Evolutionary conservation across 164 flowering plant genomes (phyloP).

Genomic region (Sextonia rubra): DNA sequence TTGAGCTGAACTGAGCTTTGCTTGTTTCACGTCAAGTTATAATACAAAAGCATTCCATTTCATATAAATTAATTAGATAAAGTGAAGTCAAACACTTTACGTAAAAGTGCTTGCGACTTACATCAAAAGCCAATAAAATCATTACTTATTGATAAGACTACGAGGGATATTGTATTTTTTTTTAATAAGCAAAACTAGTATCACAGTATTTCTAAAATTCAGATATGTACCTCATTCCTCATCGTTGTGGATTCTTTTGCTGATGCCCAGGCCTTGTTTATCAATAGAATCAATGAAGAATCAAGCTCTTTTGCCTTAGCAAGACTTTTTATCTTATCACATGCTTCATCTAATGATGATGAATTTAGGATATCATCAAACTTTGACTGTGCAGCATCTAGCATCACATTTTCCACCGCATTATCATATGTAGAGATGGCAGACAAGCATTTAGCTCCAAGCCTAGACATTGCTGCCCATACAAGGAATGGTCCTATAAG

Average conservation of each 20-base stretch:
- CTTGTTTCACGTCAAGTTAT: no score
- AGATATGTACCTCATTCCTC: conserved; percentile 63
- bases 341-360: conserved; percentile 75
- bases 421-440: conserved; percentile 82
- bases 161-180: background rate
- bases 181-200: background rate
- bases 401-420: conserved; percentile 54
- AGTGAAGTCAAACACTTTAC: background rate
- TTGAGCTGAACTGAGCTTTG: no score
- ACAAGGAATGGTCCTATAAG: conserved; percentile 18
- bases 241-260: conserved; percentile 79
- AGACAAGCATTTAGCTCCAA: conserved; percentile 84
- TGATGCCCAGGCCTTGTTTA: conserved; percentile 89
- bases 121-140: background rate
- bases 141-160: background rate
- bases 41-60: background rate
- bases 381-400: conserved; percentile 82
- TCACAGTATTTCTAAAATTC: background rate
- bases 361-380: conserved; percentile 87
- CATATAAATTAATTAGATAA: background rate
- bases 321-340: conserved; percentile 81
- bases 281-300: conserved; percentile 82
- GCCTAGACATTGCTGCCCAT: conserved; percentile 67
- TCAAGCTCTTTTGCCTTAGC: conserved; percentile 88
- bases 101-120: background rate